Conservation (phyloP, 2,329 filamentous ascomycete genomes). For the Emericellopsis atlantica region DNA sequence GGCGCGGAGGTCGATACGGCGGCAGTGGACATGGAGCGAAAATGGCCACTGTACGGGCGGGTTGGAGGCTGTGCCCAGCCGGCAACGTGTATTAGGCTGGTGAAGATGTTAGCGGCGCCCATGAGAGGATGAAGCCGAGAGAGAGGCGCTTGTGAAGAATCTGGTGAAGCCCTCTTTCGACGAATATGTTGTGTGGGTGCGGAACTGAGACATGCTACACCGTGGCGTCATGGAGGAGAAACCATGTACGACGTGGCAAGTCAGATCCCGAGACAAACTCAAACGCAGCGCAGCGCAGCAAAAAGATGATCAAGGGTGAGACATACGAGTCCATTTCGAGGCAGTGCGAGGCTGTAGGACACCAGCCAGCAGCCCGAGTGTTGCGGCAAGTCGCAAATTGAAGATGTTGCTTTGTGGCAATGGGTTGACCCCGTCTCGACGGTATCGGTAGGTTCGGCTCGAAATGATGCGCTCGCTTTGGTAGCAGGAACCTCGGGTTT, state of each 20-base stretch:
- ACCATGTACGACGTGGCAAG: not conserved
- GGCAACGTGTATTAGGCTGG: constrained; percentile 40
- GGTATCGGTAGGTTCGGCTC: no score
- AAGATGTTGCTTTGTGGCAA: no score
- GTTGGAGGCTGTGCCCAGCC: constrained; percentile 34
- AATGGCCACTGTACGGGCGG: constrained; percentile 25
- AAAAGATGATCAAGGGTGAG: not conserved
- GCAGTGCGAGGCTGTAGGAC: constrained; percentile 1
- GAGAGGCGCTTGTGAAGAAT: not conserved
- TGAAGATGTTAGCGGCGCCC: constrained; percentile 7
- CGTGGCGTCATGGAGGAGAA: not conserved
- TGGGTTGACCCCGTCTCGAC: no score
- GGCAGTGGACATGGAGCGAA: constrained; percentile 40
- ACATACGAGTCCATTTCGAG: constrained; percentile 6
- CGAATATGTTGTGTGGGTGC: not conserved
- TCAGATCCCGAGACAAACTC: not conserved
- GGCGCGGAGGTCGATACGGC: constrained; percentile 14
- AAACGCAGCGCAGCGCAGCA: not conserved
- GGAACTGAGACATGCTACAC: constrained; percentile 1
- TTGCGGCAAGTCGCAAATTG: no score
- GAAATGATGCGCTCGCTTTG: no score
- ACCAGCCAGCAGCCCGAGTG: not conserved
- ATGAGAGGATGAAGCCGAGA: not conserved
- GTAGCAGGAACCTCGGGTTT: no score
- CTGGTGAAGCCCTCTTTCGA: no score